phyloP scores from a whole-genome alignment of 257 asterid species.

The Primulina huaijiensis region DNA sequence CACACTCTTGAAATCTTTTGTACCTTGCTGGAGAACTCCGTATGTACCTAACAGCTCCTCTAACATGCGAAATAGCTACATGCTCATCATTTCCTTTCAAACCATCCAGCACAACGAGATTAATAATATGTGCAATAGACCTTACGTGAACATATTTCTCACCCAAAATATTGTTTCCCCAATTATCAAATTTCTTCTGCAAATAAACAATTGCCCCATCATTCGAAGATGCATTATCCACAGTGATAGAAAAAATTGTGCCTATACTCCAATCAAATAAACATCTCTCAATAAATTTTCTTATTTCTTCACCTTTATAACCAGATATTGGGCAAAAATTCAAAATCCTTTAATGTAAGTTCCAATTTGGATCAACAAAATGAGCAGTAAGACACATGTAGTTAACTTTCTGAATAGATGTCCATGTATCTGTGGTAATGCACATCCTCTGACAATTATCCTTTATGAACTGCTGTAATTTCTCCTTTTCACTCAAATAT shows the following conservation, averaged over 20 bases:
- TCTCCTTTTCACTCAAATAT: too few species aligned
- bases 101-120: neutral
- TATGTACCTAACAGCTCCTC: neutral
- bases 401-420: too few species aligned
- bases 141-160: neutral
- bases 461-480: too few species aligned
- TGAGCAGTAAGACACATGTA: neutral
- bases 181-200: neutral
- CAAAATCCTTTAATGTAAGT: too few species aligned
- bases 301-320: too few species aligned
- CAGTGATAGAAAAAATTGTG: neutral
- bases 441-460: too few species aligned
- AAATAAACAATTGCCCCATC: neutral
- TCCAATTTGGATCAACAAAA: too few species aligned
- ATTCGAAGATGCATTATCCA: constrained; percentile 6
- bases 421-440: neutral
- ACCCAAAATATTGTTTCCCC: neutral
- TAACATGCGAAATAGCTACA: neutral
- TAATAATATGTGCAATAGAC: neutral
- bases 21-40: neutral
- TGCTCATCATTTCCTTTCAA: neutral
- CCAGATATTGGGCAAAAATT: too few species aligned
- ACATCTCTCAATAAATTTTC: neutral
- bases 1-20: neutral
- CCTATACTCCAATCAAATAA: neutral